A percentile compares a stretch with the other conserved stretches of the same genome.
Evolutionary conservation across 2,329 filamentous ascomycete genomes (phyloP).

Genomic region (Penicillium janthinellum): DNA sequence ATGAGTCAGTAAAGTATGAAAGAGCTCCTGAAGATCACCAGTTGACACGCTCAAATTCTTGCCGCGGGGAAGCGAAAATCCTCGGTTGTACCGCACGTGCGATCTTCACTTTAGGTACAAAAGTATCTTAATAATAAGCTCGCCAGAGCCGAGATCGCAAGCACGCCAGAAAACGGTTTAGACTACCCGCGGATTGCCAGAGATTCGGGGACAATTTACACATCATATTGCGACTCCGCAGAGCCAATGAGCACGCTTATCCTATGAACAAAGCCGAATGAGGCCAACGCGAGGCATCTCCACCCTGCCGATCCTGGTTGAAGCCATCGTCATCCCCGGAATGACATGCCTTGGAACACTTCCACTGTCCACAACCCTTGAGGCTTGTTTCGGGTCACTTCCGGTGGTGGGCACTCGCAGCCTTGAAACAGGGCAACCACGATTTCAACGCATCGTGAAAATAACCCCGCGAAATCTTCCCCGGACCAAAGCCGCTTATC

Average conservation of each 20-base stretch:
- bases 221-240: too few relatives aligned
- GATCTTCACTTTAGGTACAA: neutral
- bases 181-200: neutral
- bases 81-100: conserved; percentile 20
- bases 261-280: too few relatives aligned
- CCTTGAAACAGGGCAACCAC: conserved; percentile 50
- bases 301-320: too few relatives aligned
- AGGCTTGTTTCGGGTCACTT: neutral
- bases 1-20: neutral
- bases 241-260: too few relatives aligned
- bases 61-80: conserved; percentile 4
- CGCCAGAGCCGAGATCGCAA: conserved; percentile 14
- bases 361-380: neutral
- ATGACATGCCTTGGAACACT: neutral
- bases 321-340: neutral
- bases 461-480: conserved; percentile 36
- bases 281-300: too few relatives aligned
- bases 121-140: neutral
- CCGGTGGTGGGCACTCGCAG: neutral
- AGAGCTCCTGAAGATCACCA: neutral
- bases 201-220: too few relatives aligned
- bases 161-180: conserved; percentile 13
- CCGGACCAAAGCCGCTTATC: conserved; percentile 34
- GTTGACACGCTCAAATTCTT: too few relatives aligned
- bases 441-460: conserved; percentile 47